Base-by-base conservation (phyloP, 805 yeast species). In the Candida multigemmis region DNA sequence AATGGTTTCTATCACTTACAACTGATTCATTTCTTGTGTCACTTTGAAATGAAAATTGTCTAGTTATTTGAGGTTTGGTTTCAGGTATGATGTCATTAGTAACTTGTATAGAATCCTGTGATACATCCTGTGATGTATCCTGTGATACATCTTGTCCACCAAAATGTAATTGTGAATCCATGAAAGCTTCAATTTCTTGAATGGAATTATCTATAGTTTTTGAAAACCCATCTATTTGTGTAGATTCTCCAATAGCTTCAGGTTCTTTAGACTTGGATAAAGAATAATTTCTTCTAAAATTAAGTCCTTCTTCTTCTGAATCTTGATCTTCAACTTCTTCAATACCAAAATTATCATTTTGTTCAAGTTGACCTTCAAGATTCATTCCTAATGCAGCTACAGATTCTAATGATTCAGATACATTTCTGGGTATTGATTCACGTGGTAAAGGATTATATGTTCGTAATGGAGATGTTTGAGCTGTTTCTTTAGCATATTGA, bases 121-220 rank as follows among this genome's bases (percentile, higher is more conserved):
- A 9, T 5, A 25, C 22, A n/a, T 19, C 25, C 19, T 7, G 13
- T n/a, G 19, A 21, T 6, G n/a, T 17, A 20, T 16, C 28, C 12
- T 6, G 17, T 12, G 13, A 8, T 12, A n/a, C 19, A 12, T 22
- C 27, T 4, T 6, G 9, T 1, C 22, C 35, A 5, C 31, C 40
- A 28, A 38, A 44, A 31, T 32, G 34, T 20, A 57, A 44, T 24
- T 56, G 58, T 2, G 53, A 41, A 26, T 55, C 60, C 52, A 60
- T 50, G 38, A 53, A 53, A 25, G 48, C 51, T 28, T 56, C 62
- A 19, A 60, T 52, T 22, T 60, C 68, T 35, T 56, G 58, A 24
- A 60, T 59, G 2, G 65, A 55, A 3, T 51, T 32, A 30, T 55
- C 53, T 11, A 53, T 44, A 7, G 45, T 38, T 6, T 34, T 28